A percentile compares a stretch with the other conserved stretches of the same genome.
These are phyloP conservation scores for Aureobasidium sp. DNA, from an alignment of 2,329 filamentous ascomycete genomes.

Conservation along the genomic window DNA sequence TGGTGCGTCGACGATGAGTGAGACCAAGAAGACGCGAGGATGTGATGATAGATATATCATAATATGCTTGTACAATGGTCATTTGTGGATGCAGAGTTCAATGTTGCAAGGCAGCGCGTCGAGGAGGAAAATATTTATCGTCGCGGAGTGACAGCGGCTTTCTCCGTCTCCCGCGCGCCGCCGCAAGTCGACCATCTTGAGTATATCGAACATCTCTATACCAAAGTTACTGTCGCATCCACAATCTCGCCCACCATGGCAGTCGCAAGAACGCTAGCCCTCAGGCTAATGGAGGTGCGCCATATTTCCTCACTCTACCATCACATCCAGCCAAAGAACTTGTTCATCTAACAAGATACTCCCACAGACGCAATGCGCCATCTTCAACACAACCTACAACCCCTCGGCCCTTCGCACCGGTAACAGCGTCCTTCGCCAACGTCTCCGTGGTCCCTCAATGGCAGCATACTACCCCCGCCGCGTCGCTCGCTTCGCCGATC, in stretches of 20 bases:
- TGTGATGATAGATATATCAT: neutral
- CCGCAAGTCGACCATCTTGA: neutral
- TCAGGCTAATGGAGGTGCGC: slow-evolving; percentile 82
- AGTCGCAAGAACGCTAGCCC: slow-evolving; percentile 57
- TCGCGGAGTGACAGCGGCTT: neutral
- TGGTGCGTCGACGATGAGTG: neutral
- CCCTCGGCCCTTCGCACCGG: slow-evolving; percentile 84
- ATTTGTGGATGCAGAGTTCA: neutral
- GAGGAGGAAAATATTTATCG: slow-evolving; percentile 9
- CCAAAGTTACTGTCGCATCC: neutral
- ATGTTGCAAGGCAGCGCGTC: neutral
- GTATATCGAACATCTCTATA: neutral
- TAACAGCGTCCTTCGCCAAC: slow-evolving; percentile 92
- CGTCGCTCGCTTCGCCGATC: slow-evolving; percentile 74
- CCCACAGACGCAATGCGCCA: slow-evolving; percentile 82
- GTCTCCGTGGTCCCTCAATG: slow-evolving; percentile 84
- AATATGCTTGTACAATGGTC: neutral
- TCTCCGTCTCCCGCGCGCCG: slow-evolving; percentile 9
- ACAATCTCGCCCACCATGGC: slow-evolving; percentile 45
- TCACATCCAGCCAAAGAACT: no score
- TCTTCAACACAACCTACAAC: slow-evolving; percentile 95
- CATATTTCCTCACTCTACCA: neutral
- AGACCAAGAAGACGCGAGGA: neutral
- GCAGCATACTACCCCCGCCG: slow-evolving; percentile 90
- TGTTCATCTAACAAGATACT: neutral